phyloP scores from a whole-genome alignment of 768 basidiomycete genomes.

The Hygrophorus pudorinus region DNA sequence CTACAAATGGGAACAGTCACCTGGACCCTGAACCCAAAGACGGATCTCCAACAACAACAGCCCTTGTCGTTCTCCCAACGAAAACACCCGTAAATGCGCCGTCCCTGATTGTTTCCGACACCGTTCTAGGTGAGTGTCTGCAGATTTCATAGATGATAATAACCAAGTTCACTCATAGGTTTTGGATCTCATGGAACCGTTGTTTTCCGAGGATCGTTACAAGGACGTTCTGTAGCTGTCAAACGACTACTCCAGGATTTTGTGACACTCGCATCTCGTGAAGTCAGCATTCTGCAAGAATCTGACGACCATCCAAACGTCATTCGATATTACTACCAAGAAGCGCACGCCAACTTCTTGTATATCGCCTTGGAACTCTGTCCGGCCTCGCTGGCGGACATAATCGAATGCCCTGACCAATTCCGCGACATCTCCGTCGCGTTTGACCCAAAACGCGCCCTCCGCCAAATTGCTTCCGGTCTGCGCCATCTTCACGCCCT shows the following conservation, averaged over 20 bases:
- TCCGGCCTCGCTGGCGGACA: constrained; percentile 80
- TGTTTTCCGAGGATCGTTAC: constrained; percentile 89
- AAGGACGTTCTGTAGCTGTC: constrained; percentile 96
- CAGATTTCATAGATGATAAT: background rate
- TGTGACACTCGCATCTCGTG: constrained; percentile 86
- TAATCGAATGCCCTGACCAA: constrained; percentile 71
- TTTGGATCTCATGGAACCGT: constrained; percentile 96
- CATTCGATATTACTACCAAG: constrained; percentile 97
- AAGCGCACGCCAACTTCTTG: constrained; percentile 85
- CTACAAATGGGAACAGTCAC: constrained; percentile 20
- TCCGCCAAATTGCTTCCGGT: constrained; percentile 81
- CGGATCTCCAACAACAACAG: constrained; percentile 3
- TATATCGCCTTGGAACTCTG: constrained; percentile 97
- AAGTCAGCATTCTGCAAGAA: constrained; percentile 91
- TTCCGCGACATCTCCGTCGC: constrained; percentile 62
- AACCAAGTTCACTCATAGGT: constrained; percentile 34
- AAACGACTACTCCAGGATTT: constrained; percentile 94
- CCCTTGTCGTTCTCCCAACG: constrained; percentile 17
- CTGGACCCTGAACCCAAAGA: constrained; percentile 15
- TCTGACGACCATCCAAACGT: constrained; percentile 98
- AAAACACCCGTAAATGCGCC: constrained; percentile 23
- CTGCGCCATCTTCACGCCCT: constrained; percentile 85
- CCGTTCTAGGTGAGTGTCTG: constrained; percentile 50
- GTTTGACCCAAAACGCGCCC: constrained; percentile 82
- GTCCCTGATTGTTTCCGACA: constrained; percentile 64